phyloP scores from a whole-genome alignment of 2,329 filamentous ascomycete genomes.

The Passalora sequoiae region DNA sequence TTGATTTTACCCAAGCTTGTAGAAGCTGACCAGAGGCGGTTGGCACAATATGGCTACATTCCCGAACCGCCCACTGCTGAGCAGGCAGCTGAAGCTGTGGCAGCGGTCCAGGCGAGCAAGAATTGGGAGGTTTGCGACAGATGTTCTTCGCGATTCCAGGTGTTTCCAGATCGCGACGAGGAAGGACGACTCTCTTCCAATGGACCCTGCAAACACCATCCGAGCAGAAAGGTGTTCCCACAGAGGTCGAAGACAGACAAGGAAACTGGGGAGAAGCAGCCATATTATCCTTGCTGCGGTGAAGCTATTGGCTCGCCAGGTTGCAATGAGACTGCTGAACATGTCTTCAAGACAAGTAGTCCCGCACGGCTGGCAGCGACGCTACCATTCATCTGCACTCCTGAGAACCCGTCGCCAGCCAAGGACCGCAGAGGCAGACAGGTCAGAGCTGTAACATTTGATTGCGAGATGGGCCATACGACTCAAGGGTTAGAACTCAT shows the following conservation, averaged over 20 bases:
- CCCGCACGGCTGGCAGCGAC: conserved; percentile 69
- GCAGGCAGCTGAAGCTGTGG: conserved; percentile 61
- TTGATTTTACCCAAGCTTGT: conserved; percentile 55
- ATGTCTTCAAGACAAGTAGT: conserved; percentile 83
- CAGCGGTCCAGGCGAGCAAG: conserved; percentile 60
- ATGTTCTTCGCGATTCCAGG: conserved; percentile 79
- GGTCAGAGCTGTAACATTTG: conserved; percentile 69
- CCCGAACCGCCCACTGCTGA: conserved; percentile 58
- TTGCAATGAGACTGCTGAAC: conserved; percentile 64
- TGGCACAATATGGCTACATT: conserved; percentile 73
- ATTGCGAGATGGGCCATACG: conserved; percentile 98
- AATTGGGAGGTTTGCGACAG: conserved; percentile 88
- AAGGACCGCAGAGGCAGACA: conserved; percentile 32
- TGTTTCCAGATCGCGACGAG: conserved; percentile 78
- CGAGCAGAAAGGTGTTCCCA: conserved; percentile 62
- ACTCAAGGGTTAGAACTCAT: conserved; percentile 82
- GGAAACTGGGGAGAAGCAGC: conserved; percentile 51
- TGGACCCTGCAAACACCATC: conserved; percentile 76
- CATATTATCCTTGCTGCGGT: conserved; percentile 73
- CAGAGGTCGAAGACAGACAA: conserved; percentile 51
- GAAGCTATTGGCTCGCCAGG: conserved; percentile 70
- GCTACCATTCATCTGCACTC: conserved; percentile 76
- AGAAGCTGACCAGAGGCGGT: conserved; percentile 57
- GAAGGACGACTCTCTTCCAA: conserved; percentile 73
- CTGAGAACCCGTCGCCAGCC: conserved; percentile 53